Percentiles rank a stretch among this genome's conserved stretches.
These are phyloP conservation scores for Ophiosphaerella korrae DNA, from an alignment of 2,329 filamentous ascomycete genomes.

Conservation along the genomic window DNA sequence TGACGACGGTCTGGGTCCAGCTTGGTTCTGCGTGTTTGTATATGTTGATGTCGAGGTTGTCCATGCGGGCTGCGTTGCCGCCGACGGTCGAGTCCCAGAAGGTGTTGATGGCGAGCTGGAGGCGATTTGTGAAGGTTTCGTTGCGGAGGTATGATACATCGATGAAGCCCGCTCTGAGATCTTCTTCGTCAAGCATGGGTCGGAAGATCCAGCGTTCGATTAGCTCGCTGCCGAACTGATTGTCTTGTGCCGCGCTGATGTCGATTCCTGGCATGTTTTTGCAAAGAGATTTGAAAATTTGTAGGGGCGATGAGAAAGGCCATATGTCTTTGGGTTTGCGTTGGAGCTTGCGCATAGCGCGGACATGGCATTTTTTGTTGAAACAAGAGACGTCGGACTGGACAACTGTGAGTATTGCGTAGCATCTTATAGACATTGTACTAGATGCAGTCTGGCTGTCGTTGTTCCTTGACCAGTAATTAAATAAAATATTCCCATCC, in stretches of 20 bases:
- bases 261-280: background rate
- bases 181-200: background rate
- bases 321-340: background rate
- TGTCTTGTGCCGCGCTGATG: background rate
- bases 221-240: background rate
- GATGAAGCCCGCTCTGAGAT: background rate
- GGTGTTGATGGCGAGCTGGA: slow-evolving; percentile 13
- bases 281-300: background rate
- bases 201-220: slow-evolving; percentile 1
- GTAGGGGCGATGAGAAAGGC: background rate
- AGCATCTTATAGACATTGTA: background rate
- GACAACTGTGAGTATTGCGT: background rate
- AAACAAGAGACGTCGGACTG: background rate
- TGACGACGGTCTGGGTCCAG: background rate
- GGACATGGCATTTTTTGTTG: background rate
- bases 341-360: slow-evolving; percentile 1
- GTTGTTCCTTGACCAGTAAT: background rate
- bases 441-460: background rate
- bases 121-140: slow-evolving; percentile 3
- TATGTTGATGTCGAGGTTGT: background rate
- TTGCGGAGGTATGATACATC: background rate
- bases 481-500: background rate
- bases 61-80: background rate
- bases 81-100: slow-evolving; percentile 11
- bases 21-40: background rate